phyloP scores from a whole-genome alignment of 139 green algal genomes.

The Coccomyxa sp. region DNA sequence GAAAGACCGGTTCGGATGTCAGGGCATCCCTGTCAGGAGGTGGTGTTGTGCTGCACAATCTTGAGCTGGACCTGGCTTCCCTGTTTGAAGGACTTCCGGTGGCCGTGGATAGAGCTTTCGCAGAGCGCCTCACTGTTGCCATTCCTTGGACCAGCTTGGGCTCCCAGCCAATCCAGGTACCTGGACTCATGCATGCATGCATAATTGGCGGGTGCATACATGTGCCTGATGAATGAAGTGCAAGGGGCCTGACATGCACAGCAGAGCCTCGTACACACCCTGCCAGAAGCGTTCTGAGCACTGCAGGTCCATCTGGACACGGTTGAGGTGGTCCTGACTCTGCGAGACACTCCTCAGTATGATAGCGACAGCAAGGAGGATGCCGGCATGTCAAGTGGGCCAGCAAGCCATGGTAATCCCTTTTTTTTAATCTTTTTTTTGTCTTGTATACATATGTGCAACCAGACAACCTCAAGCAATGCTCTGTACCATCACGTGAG shows the following conservation, averaged over 20 bases:
- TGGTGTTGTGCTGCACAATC: slow-evolving; percentile 32
- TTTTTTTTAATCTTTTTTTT: too few relatives aligned
- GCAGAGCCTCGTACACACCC: too few relatives aligned
- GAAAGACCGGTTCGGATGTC: slow-evolving; percentile 26
- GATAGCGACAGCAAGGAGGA: not conserved
- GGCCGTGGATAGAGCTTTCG: slow-evolving; percentile 38
- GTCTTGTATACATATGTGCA: too few relatives aligned
- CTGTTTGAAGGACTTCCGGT: slow-evolving; percentile 22
- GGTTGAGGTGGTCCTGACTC: slow-evolving; percentile 43
- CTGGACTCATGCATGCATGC: not conserved
- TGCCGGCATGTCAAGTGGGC: too few relatives aligned
- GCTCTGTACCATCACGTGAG: too few relatives aligned
- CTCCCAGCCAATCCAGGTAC: slow-evolving; percentile 47
- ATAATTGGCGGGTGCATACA: not conserved
- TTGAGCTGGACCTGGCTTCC: slow-evolving; percentile 43
- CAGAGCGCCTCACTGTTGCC: slow-evolving; percentile 27
- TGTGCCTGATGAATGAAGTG: not conserved
- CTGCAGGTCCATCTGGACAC: slow-evolving; percentile 30
- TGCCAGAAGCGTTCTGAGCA: not conserved
- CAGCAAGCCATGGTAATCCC: too few relatives aligned
- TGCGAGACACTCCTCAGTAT: too few relatives aligned
- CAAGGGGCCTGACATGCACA: too few relatives aligned
- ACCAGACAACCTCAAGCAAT: too few relatives aligned
- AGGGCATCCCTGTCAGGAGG: slow-evolving; percentile 16
- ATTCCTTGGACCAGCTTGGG: slow-evolving; percentile 49